Evolutionary conservation across 768 basidiomycete genomes (phyloP).

Genomic region (Lactifluus volemus): DNA sequence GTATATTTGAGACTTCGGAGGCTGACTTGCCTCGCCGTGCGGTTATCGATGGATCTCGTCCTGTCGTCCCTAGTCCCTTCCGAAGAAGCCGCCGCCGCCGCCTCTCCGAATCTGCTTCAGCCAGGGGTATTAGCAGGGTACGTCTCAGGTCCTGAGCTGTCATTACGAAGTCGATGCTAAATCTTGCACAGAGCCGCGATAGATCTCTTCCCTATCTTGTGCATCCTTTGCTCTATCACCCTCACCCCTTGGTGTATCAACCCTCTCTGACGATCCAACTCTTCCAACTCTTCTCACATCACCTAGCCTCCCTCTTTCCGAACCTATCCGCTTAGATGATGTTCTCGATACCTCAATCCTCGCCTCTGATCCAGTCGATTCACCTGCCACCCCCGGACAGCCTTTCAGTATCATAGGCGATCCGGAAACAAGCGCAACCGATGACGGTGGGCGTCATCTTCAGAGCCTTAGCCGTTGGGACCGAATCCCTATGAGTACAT

Average conservation of each 20-base stretch:
- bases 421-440: constrained; percentile 13
- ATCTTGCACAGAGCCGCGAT: constrained; percentile 26
- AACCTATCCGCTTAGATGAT: constrained; percentile 61
- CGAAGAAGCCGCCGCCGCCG: constrained; percentile 13
- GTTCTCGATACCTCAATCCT: constrained; percentile 70
- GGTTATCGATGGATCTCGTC: constrained; percentile 20
- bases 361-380: constrained; percentile 40
- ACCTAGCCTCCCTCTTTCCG: constrained; percentile 27
- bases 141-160: not conserved
- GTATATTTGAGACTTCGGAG: constrained; percentile 11
- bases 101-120: constrained; percentile 15
- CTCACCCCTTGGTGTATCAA: constrained; percentile 21
- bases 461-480: constrained; percentile 64
- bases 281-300: constrained; percentile 29
- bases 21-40: constrained; percentile 9
- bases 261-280: constrained; percentile 25
- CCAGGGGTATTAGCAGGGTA: constrained; percentile 11
- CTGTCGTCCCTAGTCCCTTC: constrained; percentile 18
- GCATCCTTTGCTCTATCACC: constrained; percentile 27
- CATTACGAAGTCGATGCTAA: not conserved
- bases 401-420: constrained; percentile 16
- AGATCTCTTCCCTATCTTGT: constrained; percentile 26
- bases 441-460: constrained; percentile 32
- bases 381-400: not conserved
- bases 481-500: constrained; percentile 60